These are phyloP conservation scores for Streptanthus diversifolius DNA, from an alignment of 345 rosid genomes.

Conservation along the genomic window DNA sequence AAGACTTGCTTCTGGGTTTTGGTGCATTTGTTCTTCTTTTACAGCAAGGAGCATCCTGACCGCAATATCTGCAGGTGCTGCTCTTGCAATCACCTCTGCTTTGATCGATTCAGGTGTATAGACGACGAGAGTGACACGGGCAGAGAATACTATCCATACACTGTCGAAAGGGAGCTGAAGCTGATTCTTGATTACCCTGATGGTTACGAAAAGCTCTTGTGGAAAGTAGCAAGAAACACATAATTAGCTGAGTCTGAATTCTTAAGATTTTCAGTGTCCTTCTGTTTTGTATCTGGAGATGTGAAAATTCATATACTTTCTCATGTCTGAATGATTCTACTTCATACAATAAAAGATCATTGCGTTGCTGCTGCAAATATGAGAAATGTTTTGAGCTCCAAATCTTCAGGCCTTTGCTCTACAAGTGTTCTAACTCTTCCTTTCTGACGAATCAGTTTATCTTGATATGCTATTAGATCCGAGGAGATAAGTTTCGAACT, in stretches of 20 bases:
- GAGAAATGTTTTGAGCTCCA: background rate
- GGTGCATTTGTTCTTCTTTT: background rate
- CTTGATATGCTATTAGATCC: background rate
- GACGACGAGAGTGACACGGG: constrained; percentile 77
- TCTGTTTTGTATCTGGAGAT: background rate
- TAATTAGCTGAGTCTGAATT: background rate
- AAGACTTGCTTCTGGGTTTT: constrained; percentile 14
- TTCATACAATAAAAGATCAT: background rate
- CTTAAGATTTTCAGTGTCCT: background rate
- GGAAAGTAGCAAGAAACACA: background rate
- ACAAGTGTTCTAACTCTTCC: background rate
- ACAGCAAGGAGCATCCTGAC: constrained; percentile 72
- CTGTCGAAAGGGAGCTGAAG: constrained; percentile 59
- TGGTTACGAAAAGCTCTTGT: background rate
- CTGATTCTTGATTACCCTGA: constrained; percentile 35
- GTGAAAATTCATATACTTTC: background rate
- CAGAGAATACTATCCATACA: constrained; percentile 84
- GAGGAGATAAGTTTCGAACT: background rate
- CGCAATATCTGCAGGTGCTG: constrained; percentile 78
- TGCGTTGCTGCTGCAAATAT: background rate
- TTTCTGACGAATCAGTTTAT: background rate
- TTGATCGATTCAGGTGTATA: constrained; percentile 72
- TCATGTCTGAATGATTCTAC: background rate
- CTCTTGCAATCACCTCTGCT: constrained; percentile 73
- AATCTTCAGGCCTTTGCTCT: background rate